Percentiles rank a stretch among this genome's conserved stretches.
These are phyloP conservation scores for Caryopteris hybrid DNA, from an alignment of 305 asterid species.

Conservation along the genomic window DNA sequence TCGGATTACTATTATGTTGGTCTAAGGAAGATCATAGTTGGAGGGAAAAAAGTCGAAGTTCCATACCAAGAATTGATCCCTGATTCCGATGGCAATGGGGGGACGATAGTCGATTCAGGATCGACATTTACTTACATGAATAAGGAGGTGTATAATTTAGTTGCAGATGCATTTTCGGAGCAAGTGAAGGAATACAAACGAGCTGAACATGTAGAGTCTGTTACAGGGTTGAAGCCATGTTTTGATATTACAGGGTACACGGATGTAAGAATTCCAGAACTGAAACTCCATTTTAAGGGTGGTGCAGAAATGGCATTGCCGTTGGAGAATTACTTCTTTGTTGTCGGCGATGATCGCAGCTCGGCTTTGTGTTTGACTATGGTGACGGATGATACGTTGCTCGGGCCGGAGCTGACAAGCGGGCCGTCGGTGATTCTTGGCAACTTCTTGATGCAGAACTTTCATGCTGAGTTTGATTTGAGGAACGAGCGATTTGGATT, in stretches of 20 bases:
- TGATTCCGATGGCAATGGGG: constrained; percentile 59
- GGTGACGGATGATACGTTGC: constrained; percentile 42
- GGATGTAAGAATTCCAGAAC: constrained; percentile 36
- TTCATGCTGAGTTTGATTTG: constrained; percentile 63
- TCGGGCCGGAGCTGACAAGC: constrained; percentile 29
- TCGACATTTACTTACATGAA: constrained; percentile 65
- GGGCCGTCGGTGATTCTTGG: constrained; percentile 87
- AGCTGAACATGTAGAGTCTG: constrained; percentile 39
- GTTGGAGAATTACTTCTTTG: constrained; percentile 55
- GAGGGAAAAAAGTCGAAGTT: constrained; percentile 49
- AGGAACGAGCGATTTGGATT: constrained; percentile 70
- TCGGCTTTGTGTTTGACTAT: constrained; percentile 42
- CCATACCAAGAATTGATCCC: constrained; percentile 38
- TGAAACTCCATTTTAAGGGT: constrained; percentile 76
- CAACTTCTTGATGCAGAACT: constrained; percentile 79
- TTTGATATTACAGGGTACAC: constrained; percentile 47
- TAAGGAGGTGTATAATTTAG: constrained; percentile 28
- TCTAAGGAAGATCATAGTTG: constrained; percentile 49
- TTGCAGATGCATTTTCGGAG: constrained; percentile 36
- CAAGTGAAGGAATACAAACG: constrained; percentile 49
- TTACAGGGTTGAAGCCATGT: constrained; percentile 66
- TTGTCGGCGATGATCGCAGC: constrained; percentile 30
- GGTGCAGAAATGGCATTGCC: constrained; percentile 75
- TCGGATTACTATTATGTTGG: constrained; percentile 60
- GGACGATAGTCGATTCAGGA: constrained; percentile 89